Evolutionary conservation across 306 rosid species (phyloP), one percentile per base, ranked within the genome.

Genomic region (Sicyos baderoa): DNA sequence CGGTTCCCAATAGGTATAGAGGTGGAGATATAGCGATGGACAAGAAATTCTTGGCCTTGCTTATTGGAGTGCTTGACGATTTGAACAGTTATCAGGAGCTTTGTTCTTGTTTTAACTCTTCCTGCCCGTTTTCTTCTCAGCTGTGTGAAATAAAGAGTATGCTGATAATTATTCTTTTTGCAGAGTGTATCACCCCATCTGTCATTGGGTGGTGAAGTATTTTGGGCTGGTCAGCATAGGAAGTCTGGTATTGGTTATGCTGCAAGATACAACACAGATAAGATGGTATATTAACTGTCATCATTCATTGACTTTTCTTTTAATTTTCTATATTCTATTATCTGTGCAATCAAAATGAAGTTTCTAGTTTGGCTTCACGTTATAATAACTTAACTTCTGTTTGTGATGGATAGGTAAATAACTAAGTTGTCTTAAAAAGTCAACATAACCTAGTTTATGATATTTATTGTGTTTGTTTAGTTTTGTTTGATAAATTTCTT

Each of bases 221-320:
- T 94, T 88, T 94, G 99, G 99, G 91, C 97, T 75, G 97, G 99
- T 80, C 97, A 90, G 86, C 97, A 88, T 84, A 81, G 99, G 71
- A 94, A 88, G 79, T 94, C 99, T 47, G 97, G 99, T 64, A 75
- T 88, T 80, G 97, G 97, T 56, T 90, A 84, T 87, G 99, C 91
- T 80, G 90, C 88, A 84, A 87, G 96, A 74, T 94, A 88, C 84
- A 86, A 84, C 87, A 88, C 89, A 57, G 99, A 90, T 71, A 90
- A 94, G 82, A 82, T 82, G 99, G 99, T 94, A 85, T 61, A 75
- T 16, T 73, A 10, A 61, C 37, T 62, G 52, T 29, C 45, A 48
- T 67, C 9, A 47, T 67, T 49, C 16, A 2, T 14, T 16, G 71
- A 65, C 12, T 47, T 40, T 40, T 40, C 45, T 8, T 21, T 48